Conservation (phyloP, 2,329 filamentous ascomycete species). For the Microdochium paspali region DNA sequence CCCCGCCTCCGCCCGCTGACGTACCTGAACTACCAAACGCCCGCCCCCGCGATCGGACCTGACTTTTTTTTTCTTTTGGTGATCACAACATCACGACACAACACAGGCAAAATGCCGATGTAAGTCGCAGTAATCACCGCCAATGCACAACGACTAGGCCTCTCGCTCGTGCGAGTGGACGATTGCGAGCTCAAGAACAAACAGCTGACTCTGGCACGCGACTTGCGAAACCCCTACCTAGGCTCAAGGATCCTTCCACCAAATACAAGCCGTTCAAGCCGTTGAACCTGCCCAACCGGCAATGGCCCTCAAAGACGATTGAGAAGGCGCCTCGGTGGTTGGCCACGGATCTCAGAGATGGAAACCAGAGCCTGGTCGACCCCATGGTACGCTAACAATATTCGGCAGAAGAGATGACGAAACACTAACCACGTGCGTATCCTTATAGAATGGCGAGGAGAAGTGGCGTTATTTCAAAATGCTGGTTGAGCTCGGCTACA, state of each 20-base stretch:
- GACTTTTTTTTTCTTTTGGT: not conserved
- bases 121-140: conserved; percentile 7
- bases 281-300: conserved; percentile 56
- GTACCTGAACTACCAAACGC: too few relatives aligned
- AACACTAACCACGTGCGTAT: conserved; percentile 4
- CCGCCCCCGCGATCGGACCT: not conserved
- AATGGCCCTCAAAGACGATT: conserved; percentile 79
- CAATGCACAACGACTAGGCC: not conserved
- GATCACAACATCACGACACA: conserved; percentile 3
- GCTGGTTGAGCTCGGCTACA: conserved; percentile 86
- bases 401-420: too few relatives aligned
- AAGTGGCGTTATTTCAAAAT: conserved; percentile 95
- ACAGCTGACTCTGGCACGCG: too few relatives aligned
- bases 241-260: conserved; percentile 66
- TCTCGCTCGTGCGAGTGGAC: too few relatives aligned
- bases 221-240: conserved; percentile 15
- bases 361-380: conserved; percentile 86
- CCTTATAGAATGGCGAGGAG: conserved; percentile 72
- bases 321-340: conserved; percentile 86
- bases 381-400: conserved; percentile 63
- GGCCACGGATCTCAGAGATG: conserved; percentile 80
- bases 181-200: too few relatives aligned
- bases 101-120: conserved; percentile 9
- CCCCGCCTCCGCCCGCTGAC: too few relatives aligned
- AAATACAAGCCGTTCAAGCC: conserved; percentile 68